Conservation (phyloP, 2,329 filamentous ascomycete genomes). For the Colletotrichum scovillei region DNA sequence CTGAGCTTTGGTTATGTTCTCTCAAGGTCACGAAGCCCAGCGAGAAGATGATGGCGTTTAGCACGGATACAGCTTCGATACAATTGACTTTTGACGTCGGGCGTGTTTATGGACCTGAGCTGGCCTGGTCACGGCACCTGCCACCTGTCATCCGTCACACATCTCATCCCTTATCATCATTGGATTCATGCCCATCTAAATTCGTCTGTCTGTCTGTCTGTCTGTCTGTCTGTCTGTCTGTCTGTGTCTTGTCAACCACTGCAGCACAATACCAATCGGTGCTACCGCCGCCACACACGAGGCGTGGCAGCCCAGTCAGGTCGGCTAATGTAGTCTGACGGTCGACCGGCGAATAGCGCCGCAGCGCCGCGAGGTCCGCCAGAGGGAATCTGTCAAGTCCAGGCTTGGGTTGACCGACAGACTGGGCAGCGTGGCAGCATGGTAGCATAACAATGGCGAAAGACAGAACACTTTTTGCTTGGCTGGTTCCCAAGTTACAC, state of each 20-base stretch:
- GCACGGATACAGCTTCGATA: background rate
- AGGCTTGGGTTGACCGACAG: background rate
- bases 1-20: background rate
- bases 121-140: background rate
- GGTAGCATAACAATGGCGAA: background rate
- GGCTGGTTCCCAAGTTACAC: slow-evolving; percentile 18
- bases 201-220: background rate
- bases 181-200: background rate
- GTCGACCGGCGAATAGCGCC: background rate
- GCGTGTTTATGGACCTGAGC: background rate
- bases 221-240: background rate
- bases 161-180: background rate
- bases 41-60: background rate
- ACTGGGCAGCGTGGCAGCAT: background rate
- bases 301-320: background rate
- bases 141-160: background rate
- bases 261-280: background rate
- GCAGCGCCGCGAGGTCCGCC: background rate
- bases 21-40: background rate
- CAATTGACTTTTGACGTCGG: background rate
- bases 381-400: background rate
- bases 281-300: background rate
- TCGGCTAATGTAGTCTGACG: slow-evolving; percentile 8
- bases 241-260: background rate
- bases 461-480: slow-evolving; percentile 13